Percentiles rank a stretch among this genome's conserved stretches.
Evolutionary conservation across 768 basidiomycete species (phyloP).

Genomic region (Trametopsis cervina): DNA sequence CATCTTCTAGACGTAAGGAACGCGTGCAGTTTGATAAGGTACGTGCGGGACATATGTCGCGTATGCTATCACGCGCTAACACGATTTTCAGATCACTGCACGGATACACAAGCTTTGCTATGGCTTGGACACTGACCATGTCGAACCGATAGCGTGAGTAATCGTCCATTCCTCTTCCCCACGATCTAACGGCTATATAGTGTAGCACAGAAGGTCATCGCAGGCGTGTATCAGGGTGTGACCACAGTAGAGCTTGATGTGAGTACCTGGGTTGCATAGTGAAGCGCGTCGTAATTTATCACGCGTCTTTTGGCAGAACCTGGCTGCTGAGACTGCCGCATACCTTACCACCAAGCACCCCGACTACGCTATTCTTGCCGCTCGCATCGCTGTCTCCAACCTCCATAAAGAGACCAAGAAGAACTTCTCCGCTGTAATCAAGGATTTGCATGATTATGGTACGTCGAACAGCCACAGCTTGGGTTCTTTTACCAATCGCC

Average conservation of each 20-base stretch:
- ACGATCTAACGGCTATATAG: no score
- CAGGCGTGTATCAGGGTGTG: slow-evolving; percentile 90
- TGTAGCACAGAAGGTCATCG: slow-evolving; percentile 87
- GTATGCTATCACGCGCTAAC: no score
- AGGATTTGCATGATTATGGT: slow-evolving; percentile 88
- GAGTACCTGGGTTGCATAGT: slow-evolving; percentile 23
- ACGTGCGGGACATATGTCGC: slow-evolving; percentile 18
- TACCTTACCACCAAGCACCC: slow-evolving; percentile 96
- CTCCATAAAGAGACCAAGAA: slow-evolving; percentile 99
- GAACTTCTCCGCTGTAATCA: slow-evolving; percentile 87
- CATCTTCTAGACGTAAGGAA: slow-evolving; percentile 67
- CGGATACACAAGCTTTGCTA: slow-evolving; percentile 90
- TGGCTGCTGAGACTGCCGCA: slow-evolving; percentile 95
- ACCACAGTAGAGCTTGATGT: slow-evolving; percentile 98
- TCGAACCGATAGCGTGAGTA: slow-evolving; percentile 87
- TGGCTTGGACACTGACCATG: slow-evolving; percentile 86
- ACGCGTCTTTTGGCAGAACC: slow-evolving; percentile 49
- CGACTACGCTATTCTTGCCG: slow-evolving; percentile 97
- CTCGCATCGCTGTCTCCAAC: slow-evolving; percentile 97
- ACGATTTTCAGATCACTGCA: slow-evolving; percentile 79
- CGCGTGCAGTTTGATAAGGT: slow-evolving; percentile 93
- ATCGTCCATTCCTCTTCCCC: no score
- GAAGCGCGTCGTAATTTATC: neutral
- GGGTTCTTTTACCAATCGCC: neutral
- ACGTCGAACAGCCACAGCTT: slow-evolving; percentile 18